A percentile compares a stretch with the other conserved stretches of the same genome.
Evolutionary conservation across 2,329 filamentous ascomycete genomes (phyloP).

Genomic region (Volutella citrinella): DNA sequence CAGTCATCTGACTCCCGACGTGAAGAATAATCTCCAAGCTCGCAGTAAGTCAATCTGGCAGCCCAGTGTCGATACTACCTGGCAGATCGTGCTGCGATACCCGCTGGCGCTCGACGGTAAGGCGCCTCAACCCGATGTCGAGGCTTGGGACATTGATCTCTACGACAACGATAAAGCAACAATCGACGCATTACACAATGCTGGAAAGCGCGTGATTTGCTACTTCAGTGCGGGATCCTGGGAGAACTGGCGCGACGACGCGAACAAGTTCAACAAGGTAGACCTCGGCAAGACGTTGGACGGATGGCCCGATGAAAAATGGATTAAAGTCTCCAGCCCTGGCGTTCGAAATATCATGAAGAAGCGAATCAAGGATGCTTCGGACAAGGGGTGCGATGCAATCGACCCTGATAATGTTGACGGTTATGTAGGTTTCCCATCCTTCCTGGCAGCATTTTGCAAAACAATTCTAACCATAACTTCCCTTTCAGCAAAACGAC

Average conservation of each 20-base stretch:
- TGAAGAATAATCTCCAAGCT: too few relatives aligned
- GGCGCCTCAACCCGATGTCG: conserved; percentile 45
- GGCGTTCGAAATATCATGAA: conserved; percentile 64
- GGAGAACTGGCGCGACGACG: conserved; percentile 60
- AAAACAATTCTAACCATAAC: fast-evolving
- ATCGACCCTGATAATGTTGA: conserved; percentile 71
- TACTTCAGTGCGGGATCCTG: conserved; percentile 72
- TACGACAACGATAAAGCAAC: conserved; percentile 46
- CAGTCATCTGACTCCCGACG: too few relatives aligned
- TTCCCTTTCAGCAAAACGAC: conserved; percentile 43
- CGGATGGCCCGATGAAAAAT: conserved; percentile 65
- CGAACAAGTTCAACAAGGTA: conserved; percentile 45
- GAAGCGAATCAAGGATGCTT: conserved; percentile 54
- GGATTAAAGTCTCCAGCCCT: conserved; percentile 56
- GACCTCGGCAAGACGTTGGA: conserved; percentile 59
- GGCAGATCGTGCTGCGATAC: conserved; percentile 57
- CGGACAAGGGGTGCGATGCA: conserved; percentile 61
- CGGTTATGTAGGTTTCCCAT: conserved; percentile 46
- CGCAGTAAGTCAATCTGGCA: too few relatives aligned
- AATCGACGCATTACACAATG: conserved; percentile 53
- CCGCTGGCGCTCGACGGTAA: conserved; percentile 38
- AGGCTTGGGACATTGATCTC: conserved; percentile 46
- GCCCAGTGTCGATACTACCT: conserved; percentile 48
- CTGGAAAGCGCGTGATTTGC: conserved; percentile 63
- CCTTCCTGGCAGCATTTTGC: fast-evolving